These are phyloP conservation scores for Crithidia bombi DNA, from an alignment of 208 protist species.

Conservation along the genomic window DNA sequence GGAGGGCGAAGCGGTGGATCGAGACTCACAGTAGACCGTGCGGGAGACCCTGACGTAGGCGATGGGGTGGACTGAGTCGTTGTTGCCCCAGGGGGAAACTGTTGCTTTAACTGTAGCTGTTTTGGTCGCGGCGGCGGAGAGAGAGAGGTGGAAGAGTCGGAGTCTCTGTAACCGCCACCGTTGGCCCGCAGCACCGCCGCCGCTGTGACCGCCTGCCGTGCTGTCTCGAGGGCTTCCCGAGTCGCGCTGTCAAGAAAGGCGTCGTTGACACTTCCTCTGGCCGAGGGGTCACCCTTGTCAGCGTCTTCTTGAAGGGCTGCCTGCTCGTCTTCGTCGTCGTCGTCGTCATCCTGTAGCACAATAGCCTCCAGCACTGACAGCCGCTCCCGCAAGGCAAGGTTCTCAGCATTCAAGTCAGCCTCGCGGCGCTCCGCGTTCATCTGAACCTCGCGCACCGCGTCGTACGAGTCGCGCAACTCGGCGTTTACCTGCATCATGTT, in stretches of 20 bases:
- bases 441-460: conserved; percentile 51
- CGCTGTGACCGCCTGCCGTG: conserved; percentile 1
- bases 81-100: background rate
- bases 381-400: conserved; percentile 80
- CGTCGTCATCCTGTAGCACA: conserved; percentile 64
- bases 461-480: conserved; percentile 81
- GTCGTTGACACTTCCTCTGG: background rate
- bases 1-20: background rate
- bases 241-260: background rate
- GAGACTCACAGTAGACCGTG: background rate
- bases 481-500: conserved; percentile 76
- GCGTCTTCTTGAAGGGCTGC: no score
- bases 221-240: background rate
- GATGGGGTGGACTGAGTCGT: background rate
- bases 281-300: background rate
- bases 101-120: background rate
- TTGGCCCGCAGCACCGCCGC: conserved; percentile 7
- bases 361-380: conserved; percentile 88
- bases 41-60: background rate
- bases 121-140: background rate
- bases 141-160: background rate
- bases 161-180: background rate
- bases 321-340: conserved; percentile 9
- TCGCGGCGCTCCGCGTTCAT: conserved; percentile 55
- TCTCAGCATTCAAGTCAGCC: conserved; percentile 86